Percentiles rank a stretch among this genome's conserved stretches.
These are phyloP conservation scores for Phaeosphaeriaceae sp. DNA, from an alignment of 2,329 filamentous ascomycete species.

Conservation along the genomic window DNA sequence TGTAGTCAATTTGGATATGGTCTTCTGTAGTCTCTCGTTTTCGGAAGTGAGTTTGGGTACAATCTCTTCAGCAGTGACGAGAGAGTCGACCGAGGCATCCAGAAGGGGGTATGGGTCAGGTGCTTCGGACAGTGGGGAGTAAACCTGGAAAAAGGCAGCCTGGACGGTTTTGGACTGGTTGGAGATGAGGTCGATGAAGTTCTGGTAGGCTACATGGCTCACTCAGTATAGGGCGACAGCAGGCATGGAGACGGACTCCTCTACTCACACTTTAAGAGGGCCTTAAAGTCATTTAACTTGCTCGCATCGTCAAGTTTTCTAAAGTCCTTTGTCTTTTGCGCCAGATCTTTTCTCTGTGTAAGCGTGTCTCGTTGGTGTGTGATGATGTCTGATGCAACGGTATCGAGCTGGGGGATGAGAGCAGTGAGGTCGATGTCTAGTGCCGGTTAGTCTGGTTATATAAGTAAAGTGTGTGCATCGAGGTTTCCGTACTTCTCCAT, in stretches of 20 bases:
- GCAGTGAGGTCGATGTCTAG: slow-evolving; percentile 85
- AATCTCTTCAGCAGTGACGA: slow-evolving; percentile 90
- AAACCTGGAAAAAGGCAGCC: slow-evolving; percentile 89
- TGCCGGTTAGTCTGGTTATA: slow-evolving; percentile 21
- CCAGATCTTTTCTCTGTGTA: slow-evolving; percentile 92
- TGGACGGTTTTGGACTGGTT: slow-evolving; percentile 96
- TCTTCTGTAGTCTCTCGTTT: slow-evolving; percentile 84
- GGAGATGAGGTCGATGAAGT: slow-evolving; percentile 93
- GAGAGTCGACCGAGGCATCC: slow-evolving; percentile 93
- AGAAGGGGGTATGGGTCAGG: slow-evolving; percentile 96
- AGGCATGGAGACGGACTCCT: background rate
- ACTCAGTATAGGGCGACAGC: slow-evolving; percentile 20
- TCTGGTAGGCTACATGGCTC: slow-evolving; percentile 79
- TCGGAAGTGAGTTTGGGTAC: slow-evolving; percentile 88
- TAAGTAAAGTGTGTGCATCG: too few relatives aligned
- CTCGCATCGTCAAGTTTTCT: slow-evolving; percentile 87
- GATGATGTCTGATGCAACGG: slow-evolving; percentile 93
- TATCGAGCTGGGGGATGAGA: slow-evolving; percentile 84
- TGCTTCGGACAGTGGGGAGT: slow-evolving; percentile 91
- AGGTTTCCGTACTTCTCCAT: slow-evolving; percentile 77
- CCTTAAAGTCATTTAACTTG: slow-evolving; percentile 89
- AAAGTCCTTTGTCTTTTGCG: slow-evolving; percentile 99
- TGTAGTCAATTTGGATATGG: slow-evolving; percentile 73
- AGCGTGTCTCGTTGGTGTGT: slow-evolving; percentile 93
- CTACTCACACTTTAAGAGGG: slow-evolving; percentile 76